A percentile compares a stretch with the other conserved stretches of the same genome.
These are phyloP conservation scores for Salix udensis DNA, from an alignment of 345 rosid species.

Conservation along the genomic window DNA sequence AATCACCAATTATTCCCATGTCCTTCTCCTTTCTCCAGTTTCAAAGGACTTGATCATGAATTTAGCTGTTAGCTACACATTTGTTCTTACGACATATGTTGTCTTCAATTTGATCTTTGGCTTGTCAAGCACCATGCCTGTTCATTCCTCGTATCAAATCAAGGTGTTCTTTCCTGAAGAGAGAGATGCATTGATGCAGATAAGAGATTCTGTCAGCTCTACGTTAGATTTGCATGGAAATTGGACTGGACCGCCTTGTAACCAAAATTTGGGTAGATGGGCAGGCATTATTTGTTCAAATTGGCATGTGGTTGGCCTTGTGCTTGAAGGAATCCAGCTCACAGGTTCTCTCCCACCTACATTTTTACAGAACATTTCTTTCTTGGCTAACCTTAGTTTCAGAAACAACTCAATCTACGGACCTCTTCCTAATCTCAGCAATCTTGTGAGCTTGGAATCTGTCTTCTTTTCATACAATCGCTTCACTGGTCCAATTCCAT, in stretches of 20 bases:
- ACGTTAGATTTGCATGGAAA: constrained; percentile 23
- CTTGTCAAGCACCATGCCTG: background rate
- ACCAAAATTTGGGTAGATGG: constrained; percentile 37
- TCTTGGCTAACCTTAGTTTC: constrained; percentile 38
- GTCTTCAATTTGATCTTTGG: background rate
- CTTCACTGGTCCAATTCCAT: constrained; percentile 42
- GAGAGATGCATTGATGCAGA: constrained; percentile 33
- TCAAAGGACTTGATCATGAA: background rate
- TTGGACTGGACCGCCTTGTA: constrained; percentile 60
- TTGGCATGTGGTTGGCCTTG: constrained; percentile 41
- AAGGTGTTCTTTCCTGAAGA: constrained; percentile 22
- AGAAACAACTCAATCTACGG: constrained; percentile 40
- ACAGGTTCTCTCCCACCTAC: constrained; percentile 42
- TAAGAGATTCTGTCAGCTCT: constrained; percentile 37
- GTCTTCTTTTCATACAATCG: constrained; percentile 39
- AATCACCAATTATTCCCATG: background rate
- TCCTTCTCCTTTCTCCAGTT: background rate
- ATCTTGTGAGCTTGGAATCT: constrained; percentile 25
- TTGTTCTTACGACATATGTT: background rate
- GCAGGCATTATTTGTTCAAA: constrained; percentile 40
- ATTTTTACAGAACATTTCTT: constrained; percentile 34
- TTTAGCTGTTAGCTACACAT: background rate
- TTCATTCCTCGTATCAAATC: background rate
- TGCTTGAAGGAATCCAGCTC: constrained; percentile 42
- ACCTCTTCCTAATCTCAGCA: constrained; percentile 37